Percentiles rank a stretch among this genome's conserved stretches.
phyloP scores from a whole-genome alignment of 495 filamentous ascomycete species.

The Penicillium dipodomyicola region DNA sequence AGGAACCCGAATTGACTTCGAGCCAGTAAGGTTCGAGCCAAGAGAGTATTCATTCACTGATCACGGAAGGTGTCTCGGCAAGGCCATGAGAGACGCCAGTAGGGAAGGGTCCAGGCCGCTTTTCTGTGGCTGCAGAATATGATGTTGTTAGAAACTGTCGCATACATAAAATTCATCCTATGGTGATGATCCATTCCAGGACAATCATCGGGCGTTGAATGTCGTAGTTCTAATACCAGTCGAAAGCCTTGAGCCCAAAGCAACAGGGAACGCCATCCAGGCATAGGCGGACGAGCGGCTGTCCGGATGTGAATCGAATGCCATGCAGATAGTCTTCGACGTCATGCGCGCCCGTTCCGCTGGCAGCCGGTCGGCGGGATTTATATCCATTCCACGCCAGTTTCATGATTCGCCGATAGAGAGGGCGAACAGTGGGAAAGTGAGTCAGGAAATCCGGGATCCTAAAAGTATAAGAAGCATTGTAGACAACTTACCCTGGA shows the following conservation, averaged over 20 bases:
- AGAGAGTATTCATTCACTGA: conserved; percentile 1
- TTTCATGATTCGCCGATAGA: background rate
- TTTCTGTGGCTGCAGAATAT: background rate
- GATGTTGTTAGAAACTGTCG: background rate
- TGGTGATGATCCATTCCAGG: background rate
- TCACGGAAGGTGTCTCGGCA: conserved; percentile 10
- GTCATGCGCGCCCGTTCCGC: conserved; percentile 12
- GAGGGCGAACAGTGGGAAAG: background rate
- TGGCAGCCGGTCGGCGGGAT: conserved; percentile 4
- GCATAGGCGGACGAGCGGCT: background rate
- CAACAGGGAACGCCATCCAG: no score
- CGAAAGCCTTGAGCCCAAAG: background rate
- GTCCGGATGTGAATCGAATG: conserved; percentile 1
- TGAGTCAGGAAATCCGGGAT: background rate
- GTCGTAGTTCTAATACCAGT: background rate
- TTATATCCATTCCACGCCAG: background rate
- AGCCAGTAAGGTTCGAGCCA: background rate
- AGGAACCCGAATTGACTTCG: conserved; percentile 1
- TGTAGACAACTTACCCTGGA: no score
- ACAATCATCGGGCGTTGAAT: background rate
- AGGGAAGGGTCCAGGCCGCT: background rate
- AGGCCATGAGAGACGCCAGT: background rate
- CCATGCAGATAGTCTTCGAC: conserved; percentile 3
- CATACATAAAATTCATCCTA: background rate
- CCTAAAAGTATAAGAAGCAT: background rate